Conservation (phyloP, 306 rosid species). For the Aeschynomene evenia region DNA sequence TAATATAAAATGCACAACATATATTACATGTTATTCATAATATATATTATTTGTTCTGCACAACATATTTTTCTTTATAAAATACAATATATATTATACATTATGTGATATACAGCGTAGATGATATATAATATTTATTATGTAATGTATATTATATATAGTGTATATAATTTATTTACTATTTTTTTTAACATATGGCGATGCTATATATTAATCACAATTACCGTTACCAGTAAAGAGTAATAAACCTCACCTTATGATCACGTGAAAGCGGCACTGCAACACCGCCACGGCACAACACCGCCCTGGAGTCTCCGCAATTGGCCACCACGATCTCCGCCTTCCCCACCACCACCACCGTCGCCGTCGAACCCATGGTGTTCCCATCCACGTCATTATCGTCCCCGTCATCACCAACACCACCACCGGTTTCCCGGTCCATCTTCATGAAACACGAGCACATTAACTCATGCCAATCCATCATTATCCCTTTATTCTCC, state of each 20-base stretch:
- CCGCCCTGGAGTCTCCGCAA: constrained; percentile 67
- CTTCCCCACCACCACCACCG: constrained; percentile 48
- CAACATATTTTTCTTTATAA: too few species aligned
- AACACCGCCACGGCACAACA: constrained; percentile 48
- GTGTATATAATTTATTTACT: too few species aligned
- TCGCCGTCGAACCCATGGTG: constrained; percentile 57
- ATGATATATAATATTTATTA: too few species aligned
- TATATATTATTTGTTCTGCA: too few species aligned
- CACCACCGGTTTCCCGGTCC: constrained; percentile 50
- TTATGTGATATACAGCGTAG: too few species aligned
- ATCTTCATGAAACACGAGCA: constrained; percentile 51
- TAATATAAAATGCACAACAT: too few species aligned
- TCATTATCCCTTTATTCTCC: neutral
- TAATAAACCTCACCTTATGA: constrained; percentile 44
- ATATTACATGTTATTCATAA: too few species aligned
- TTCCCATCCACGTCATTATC: neutral
- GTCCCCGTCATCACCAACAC: neutral
- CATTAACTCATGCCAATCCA: constrained; percentile 56
- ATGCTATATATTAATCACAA: too few species aligned
- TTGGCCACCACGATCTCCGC: constrained; percentile 59
- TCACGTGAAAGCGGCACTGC: constrained; percentile 63
- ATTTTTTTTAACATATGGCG: too few species aligned
- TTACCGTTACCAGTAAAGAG: too few species aligned
- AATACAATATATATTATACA: too few species aligned
- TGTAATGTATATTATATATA: too few species aligned